Percentiles rank a stretch among this genome's conserved stretches.
phyloP scores from a whole-genome alignment of 2,329 filamentous ascomycete genomes.

The Aspergillus oerlinghausenensis region DNA sequence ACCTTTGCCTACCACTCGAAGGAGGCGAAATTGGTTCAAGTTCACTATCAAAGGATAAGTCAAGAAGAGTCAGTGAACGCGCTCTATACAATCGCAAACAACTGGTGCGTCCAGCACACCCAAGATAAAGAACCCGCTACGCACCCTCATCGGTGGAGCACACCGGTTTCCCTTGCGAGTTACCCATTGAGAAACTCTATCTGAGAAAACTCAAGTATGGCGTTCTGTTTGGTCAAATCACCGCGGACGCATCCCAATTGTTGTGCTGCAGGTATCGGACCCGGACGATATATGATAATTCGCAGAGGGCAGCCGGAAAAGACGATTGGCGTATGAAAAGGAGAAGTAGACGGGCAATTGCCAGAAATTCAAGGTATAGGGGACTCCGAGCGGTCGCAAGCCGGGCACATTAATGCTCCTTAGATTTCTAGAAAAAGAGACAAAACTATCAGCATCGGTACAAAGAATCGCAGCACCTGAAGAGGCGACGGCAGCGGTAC shows the following conservation, averaged over 20 bases:
- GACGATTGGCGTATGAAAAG: not conserved
- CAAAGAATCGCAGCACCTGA: conserved; percentile 7
- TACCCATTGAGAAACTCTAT: conserved; percentile 64
- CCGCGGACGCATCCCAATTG: conserved; percentile 15
- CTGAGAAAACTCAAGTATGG: not conserved
- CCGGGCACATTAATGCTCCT: not conserved
- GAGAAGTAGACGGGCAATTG: not conserved
- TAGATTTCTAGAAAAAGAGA: conserved; percentile 9
- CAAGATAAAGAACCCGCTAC: conserved; percentile 25
- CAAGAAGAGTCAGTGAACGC: not conserved
- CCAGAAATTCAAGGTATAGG: not conserved
- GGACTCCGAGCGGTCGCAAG: not conserved
- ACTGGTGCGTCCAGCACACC: conserved; percentile 9
- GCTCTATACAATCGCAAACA: not conserved
- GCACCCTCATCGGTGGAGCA: conserved; percentile 89
- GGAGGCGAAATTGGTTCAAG: conserved; percentile 91
- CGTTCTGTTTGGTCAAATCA: not conserved
- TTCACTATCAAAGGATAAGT: conserved; percentile 59
- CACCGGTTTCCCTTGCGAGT: conserved; percentile 89
- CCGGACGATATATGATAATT: not conserved
- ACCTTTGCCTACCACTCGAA: conserved; percentile 93
- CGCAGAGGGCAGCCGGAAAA: not conserved
- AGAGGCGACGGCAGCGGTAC: conserved; percentile 8
- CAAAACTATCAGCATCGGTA: conserved; percentile 10
- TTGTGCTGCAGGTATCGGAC: not conserved